These are phyloP conservation scores for Leccinum obscurum DNA, from an alignment of 768 basidiomycete genomes.

Conservation along the genomic window DNA sequence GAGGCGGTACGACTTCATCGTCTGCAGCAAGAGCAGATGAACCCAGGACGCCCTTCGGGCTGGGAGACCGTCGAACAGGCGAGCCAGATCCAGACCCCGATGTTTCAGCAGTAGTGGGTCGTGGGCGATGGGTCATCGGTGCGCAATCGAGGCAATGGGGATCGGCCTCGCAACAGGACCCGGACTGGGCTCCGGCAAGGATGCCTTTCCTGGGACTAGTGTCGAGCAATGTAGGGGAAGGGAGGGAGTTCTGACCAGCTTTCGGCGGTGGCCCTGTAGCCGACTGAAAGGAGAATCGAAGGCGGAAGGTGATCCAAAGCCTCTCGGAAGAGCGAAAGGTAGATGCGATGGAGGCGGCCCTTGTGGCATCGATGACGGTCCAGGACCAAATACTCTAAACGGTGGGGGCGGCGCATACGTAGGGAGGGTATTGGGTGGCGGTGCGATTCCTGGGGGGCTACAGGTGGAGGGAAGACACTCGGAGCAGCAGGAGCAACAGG, in stretches of 20 bases:
- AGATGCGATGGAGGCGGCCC: slow-evolving; percentile 47
- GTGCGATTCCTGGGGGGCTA: slow-evolving; percentile 43
- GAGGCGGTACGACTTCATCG: slow-evolving; percentile 68
- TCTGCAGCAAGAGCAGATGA: slow-evolving; percentile 78
- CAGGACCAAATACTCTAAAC: slow-evolving; percentile 49
- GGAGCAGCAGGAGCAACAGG: slow-evolving; percentile 33
- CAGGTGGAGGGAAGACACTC: slow-evolving; percentile 44
- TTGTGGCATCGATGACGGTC: slow-evolving; percentile 42
- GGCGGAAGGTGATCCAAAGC: slow-evolving; percentile 48
- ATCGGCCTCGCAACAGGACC: slow-evolving; percentile 59
- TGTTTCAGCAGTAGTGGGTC: slow-evolving; percentile 37
- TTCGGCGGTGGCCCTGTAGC: slow-evolving; percentile 49
- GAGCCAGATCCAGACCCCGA: slow-evolving; percentile 63
- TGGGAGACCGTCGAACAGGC: slow-evolving; percentile 48
- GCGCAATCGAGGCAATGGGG: slow-evolving; percentile 31
- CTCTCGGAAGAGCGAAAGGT: slow-evolving; percentile 55
- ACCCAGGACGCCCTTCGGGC: slow-evolving; percentile 68
- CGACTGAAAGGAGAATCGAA: slow-evolving; percentile 55
- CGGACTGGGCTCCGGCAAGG: slow-evolving; percentile 45
- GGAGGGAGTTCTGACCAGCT: slow-evolving; percentile 32
- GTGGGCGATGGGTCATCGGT: slow-evolving; percentile 68
- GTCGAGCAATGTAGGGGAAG: slow-evolving; percentile 42
- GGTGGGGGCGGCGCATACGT: slow-evolving; percentile 55
- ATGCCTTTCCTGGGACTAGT: slow-evolving; percentile 49
- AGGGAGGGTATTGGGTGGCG: slow-evolving; percentile 47